Conservation (phyloP, 257 asterid species). For the Solanum bukasovii region DNA sequence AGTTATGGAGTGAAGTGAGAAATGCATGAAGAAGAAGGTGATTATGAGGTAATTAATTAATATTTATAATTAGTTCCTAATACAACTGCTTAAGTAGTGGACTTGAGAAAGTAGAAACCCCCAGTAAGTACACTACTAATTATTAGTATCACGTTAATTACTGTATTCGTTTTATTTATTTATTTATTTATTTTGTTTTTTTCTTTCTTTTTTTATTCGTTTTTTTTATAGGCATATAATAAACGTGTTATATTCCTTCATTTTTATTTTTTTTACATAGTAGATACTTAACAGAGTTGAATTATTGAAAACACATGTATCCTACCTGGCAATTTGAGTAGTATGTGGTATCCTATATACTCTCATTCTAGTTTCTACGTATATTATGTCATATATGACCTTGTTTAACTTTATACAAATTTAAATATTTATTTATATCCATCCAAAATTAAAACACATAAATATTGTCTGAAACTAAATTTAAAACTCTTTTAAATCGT, state of each 20-base stretch:
- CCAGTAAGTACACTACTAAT: background rate
- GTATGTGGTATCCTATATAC: too few relatives aligned
- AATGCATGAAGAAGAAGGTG: background rate
- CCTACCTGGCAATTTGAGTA: too few relatives aligned
- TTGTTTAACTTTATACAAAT: too few relatives aligned
- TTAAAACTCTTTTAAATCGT: background rate
- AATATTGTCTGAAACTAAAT: too few relatives aligned
- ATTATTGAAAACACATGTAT: too few relatives aligned
- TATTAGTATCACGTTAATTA: background rate
- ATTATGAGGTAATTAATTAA: background rate
- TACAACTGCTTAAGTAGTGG: constrained; percentile 1
- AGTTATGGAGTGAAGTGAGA: background rate
- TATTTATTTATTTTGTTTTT: background rate
- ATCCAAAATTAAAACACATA: too few relatives aligned
- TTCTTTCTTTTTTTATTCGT: background rate
- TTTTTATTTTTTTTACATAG: too few relatives aligned
- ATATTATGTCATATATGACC: too few relatives aligned
- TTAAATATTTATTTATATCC: too few relatives aligned
- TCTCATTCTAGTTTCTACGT: too few relatives aligned
- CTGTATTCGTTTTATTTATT: background rate
- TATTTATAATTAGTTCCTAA: background rate
- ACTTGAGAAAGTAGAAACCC: background rate
- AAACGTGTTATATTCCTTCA: background rate
- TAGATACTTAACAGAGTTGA: too few relatives aligned
- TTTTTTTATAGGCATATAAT: background rate